Evolutionary conservation across 352 stramenopile species (phyloP).

Genomic region (Globisporangium ultimum): DNA sequence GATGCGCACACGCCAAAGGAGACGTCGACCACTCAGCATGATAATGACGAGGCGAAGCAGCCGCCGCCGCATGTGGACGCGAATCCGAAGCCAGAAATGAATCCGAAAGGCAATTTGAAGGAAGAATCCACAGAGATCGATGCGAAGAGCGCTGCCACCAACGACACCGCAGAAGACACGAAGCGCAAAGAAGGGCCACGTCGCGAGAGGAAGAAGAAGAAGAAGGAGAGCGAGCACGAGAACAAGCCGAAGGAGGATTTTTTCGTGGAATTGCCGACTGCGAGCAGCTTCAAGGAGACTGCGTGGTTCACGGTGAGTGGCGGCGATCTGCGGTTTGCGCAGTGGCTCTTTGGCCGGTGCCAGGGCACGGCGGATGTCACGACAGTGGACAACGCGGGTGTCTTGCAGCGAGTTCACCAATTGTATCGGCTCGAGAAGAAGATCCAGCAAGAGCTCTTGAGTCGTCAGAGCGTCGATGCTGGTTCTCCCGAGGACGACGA

Average conservation of each 20-base stretch:
- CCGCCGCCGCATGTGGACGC: not conserved
- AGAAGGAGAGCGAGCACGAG: not conserved
- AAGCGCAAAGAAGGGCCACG: too few relatives aligned
- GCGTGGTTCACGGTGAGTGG: constrained; percentile 44
- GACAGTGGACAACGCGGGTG: constrained; percentile 23
- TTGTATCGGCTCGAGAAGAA: constrained; percentile 46
- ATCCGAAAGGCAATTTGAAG: constrained; percentile 1
- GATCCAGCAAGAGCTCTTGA: constrained; percentile 39
- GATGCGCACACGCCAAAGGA: not conserved
- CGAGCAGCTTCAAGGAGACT: constrained; percentile 30
- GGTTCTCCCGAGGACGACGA: constrained; percentile 5
- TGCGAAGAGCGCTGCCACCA: not conserved
- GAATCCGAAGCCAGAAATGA: not conserved
- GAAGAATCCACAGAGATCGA: not conserved
- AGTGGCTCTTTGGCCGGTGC: constrained; percentile 62
- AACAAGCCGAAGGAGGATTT: not conserved
- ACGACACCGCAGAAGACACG: too few relatives aligned
- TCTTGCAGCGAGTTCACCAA: constrained; percentile 28
- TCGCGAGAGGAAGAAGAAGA: not conserved
- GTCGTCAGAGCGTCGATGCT: constrained; percentile 3
- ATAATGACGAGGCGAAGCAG: not conserved
- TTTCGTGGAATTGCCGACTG: not conserved
- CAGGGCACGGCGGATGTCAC: constrained; percentile 32
- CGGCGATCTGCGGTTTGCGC: constrained; percentile 39
- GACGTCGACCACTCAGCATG: too few relatives aligned